Conservation (phyloP, 192 early-diverging fungal species). For the Geosiphon pyriformis region DNA sequence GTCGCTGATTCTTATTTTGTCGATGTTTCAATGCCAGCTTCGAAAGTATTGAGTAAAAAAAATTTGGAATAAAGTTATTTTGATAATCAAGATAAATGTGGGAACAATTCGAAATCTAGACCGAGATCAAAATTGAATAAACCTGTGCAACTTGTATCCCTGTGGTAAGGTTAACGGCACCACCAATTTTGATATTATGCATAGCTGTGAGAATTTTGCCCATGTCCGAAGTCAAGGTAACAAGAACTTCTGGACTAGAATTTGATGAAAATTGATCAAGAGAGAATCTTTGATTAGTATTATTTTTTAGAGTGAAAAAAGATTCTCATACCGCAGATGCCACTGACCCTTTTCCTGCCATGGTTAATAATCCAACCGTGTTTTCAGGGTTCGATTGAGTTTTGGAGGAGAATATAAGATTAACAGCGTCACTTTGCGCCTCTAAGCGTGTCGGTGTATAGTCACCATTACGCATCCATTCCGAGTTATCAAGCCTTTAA, state of each 20-base stretch:
- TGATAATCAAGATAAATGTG: not conserved
- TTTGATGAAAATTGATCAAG: not conserved
- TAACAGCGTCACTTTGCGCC: slow-evolving; percentile 92
- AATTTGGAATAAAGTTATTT: not conserved
- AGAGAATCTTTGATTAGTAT: not conserved
- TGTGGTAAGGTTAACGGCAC: slow-evolving; percentile 68
- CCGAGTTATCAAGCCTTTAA: slow-evolving; percentile 86
- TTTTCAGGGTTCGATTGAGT: slow-evolving; percentile 92
- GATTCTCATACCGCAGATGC: not conserved
- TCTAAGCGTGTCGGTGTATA: slow-evolving; percentile 90
- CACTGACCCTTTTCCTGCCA: slow-evolving; percentile 81
- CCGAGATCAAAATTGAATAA: not conserved
- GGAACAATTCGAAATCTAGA: too few species aligned
- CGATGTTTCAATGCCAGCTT: slow-evolving; percentile 92
- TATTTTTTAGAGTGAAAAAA: not conserved
- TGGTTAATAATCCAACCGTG: slow-evolving; percentile 90
- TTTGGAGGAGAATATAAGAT: slow-evolving; percentile 86
- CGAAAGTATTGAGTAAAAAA: not conserved
- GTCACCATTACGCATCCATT: slow-evolving; percentile 99
- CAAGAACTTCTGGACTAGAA: slow-evolving; percentile 82
- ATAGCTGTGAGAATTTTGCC: slow-evolving; percentile 87
- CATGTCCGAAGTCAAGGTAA: slow-evolving; percentile 83
- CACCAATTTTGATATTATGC: slow-evolving; percentile 73
- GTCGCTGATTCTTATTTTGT: slow-evolving; percentile 93
- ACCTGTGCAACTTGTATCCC: slow-evolving; percentile 96